Evolutionary conservation across 2,329 filamentous ascomycete genomes (phyloP), one percentile per base, ranked within the genome.

Genomic region (Aspergillus niger): DNA sequence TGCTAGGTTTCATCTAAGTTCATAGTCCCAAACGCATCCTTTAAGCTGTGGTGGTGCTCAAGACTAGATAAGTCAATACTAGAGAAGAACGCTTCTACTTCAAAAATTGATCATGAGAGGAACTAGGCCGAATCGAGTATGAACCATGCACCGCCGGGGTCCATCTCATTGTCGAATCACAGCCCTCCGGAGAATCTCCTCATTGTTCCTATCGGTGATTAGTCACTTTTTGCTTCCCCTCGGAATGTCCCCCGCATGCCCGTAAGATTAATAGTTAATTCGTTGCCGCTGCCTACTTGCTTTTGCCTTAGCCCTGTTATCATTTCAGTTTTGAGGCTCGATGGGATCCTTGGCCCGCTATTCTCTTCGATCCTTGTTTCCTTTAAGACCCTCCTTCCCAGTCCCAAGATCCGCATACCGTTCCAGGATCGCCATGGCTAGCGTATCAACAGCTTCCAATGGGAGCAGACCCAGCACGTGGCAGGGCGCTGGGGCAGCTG

Each of bases 401-500:
- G 22, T 55, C 28, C 57, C 38, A 58, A 60, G 54, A 41, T 8
- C 62, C 30, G 55, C 49, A 36, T 39, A 17, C 51, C 51, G 57
- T n/a, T 57, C 62, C 28, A 63, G 51, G 41, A 52, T 67, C 11
- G 51, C 64, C 32, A 71, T 72, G 63, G 65, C 65, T 22, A 66
- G 65, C 30, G 58, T 66, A 20, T 64, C 66, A 10, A 69, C 66
- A 11, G 24, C 63, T 8, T 58, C 60, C 41, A 47, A 26, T 20
- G 65, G 65, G 60, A 65, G 60, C 61, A 67, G 66, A 51, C 52
- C 52, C 24, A 77, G 65, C 54, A 66, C 72, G 55, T 79, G 77
- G 77, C 70, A 77, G 3, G 73, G 72, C 10, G 78, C 82, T 22
- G 83, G 83, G 20, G 80, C 82, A 1, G 82, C 84, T 2, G 82